Conservation (phyloP, 345 rosid genomes). For the Carallia pectinifolia region DNA sequence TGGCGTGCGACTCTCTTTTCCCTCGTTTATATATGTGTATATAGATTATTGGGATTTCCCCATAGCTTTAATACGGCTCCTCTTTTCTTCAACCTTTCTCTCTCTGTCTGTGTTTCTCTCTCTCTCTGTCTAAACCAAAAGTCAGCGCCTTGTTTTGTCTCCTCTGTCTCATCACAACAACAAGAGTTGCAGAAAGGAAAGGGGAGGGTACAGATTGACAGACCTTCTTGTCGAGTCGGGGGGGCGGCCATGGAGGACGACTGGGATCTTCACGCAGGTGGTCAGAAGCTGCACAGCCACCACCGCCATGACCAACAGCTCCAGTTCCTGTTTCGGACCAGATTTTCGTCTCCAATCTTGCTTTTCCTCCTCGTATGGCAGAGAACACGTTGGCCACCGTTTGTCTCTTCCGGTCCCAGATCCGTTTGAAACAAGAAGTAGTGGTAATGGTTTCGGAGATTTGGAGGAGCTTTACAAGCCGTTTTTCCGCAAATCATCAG, state of each 20-base stretch:
- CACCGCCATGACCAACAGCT: constrained; percentile 25
- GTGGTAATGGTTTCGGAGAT: constrained; percentile 38
- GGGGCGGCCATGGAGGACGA: constrained; percentile 60
- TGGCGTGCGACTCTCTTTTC: too few species aligned
- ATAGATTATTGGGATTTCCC: constrained; percentile 22
- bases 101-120: constrained; percentile 17
- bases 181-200: constrained; percentile 12
- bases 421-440: constrained; percentile 37
- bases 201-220: constrained; percentile 26
- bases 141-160: constrained; percentile 72
- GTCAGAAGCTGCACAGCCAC: constrained; percentile 56
- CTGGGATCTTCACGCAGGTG: constrained; percentile 98
- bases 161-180: constrained; percentile 17
- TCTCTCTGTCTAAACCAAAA: constrained; percentile 29
- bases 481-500: constrained; percentile 55
- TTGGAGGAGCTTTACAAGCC: constrained; percentile 78
- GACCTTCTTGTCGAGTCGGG: constrained; percentile 18
- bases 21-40: not conserved
- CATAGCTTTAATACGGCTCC: constrained; percentile 20
- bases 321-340: constrained; percentile 21
- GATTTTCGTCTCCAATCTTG: constrained; percentile 25
- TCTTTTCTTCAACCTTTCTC: not conserved
- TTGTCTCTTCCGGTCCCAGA: constrained; percentile 14
- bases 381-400: constrained; percentile 17
- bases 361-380: constrained; percentile 16